These are phyloP conservation scores for Diaporthe sp. DNA, from an alignment of 2,329 filamentous ascomycete genomes.

Conservation along the genomic window DNA sequence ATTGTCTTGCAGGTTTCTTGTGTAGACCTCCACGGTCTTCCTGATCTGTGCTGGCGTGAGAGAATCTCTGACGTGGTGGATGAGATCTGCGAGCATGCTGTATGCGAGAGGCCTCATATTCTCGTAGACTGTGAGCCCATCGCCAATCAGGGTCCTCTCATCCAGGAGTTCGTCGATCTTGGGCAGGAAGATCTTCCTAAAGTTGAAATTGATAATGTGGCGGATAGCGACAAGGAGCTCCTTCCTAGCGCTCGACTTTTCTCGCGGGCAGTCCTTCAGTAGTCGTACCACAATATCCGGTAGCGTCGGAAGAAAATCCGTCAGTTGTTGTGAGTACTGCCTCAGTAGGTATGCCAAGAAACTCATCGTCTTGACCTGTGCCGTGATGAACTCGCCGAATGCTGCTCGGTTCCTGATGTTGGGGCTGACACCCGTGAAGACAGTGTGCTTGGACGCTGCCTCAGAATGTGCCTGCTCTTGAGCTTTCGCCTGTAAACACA, in stretches of 20 bases:
- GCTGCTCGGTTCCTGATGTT: conserved; percentile 94
- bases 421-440: conserved; percentile 93
- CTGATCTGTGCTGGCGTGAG: conserved; percentile 91
- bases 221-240: conserved; percentile 96
- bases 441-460: conserved; percentile 81
- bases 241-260: conserved; percentile 94
- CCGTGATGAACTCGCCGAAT: conserved; percentile 97
- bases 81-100: conserved; percentile 97
- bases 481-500: conserved; percentile 90
- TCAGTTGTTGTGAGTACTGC: conserved; percentile 87
- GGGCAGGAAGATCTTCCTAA: conserved; percentile 91
- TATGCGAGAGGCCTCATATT: conserved; percentile 96
- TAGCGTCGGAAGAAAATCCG: conserved; percentile 87
- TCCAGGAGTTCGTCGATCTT: conserved; percentile 97
- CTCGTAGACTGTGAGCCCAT: conserved; percentile 96
- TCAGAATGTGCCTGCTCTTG: conserved; percentile 93
- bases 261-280: conserved; percentile 92
- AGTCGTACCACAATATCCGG: conserved; percentile 92
- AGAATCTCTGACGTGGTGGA: conserved; percentile 95
- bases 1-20: conserved; percentile 93
- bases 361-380: conserved; percentile 99
- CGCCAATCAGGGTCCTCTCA: conserved; percentile 92
- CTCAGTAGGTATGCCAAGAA: conserved; percentile 94
- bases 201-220: conserved; percentile 99
- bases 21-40: conserved; percentile 97